Percentiles rank a stretch among this genome's conserved stretches.
Conservation (phyloP, 495 filamentous ascomycete genomes). For the Neurospora tetraspora region DNA sequence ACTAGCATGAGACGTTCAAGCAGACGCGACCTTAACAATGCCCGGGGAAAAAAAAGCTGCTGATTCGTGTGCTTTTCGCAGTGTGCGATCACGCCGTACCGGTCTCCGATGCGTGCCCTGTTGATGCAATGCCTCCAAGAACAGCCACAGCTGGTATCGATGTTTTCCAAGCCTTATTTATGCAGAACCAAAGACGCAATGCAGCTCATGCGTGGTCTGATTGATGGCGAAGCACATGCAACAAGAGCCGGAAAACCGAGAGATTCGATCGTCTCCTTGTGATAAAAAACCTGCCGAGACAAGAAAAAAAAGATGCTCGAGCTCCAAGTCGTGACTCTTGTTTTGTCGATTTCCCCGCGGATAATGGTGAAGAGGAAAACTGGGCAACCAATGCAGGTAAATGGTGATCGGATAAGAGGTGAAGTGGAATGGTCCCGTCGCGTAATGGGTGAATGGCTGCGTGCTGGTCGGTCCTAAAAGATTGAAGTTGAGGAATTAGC, state of each 20-base stretch:
- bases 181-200: neutral
- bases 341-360: neutral
- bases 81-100: neutral
- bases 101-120: neutral
- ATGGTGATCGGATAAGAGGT: neutral
- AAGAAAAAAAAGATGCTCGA: neutral
- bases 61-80: neutral
- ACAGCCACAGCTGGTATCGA: slow-evolving; percentile 1
- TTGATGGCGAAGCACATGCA: neutral
- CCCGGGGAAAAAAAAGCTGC: neutral
- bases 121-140: neutral
- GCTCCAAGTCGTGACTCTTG: neutral
- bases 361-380: neutral
- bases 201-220: neutral
- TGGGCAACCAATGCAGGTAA: neutral
- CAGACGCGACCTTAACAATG: neutral
- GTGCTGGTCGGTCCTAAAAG: neutral
- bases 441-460: neutral
- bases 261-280: neutral
- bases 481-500: neutral
- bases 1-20: neutral
- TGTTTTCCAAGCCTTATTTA: slow-evolving; percentile 19
- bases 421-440: neutral
- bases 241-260: neutral
- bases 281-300: neutral